phyloP scores from a whole-genome alignment of 2,329 filamentous ascomycete species.

The Raffaelea albimanens region DNA sequence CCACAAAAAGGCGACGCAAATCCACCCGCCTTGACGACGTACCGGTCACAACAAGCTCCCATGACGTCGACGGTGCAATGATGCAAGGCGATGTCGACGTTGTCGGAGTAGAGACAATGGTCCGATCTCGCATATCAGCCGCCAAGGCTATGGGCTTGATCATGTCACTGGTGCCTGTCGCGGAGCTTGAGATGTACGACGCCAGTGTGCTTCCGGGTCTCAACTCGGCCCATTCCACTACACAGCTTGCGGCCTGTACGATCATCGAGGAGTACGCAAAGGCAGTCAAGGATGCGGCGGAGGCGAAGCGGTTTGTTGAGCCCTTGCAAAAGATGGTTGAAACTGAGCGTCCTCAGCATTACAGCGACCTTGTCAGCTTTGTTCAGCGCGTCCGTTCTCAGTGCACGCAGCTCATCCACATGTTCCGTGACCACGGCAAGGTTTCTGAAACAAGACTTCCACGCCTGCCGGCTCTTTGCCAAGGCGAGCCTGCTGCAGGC shows the following conservation, averaged over 20 bases:
- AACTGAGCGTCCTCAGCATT: slow-evolving; percentile 68
- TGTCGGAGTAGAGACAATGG: slow-evolving; percentile 78
- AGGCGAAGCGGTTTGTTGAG: slow-evolving; percentile 50
- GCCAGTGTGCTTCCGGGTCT: slow-evolving; percentile 57
- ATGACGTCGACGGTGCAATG: slow-evolving; percentile 97
- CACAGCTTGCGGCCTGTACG: slow-evolving; percentile 74
- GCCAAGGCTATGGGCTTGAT: slow-evolving; percentile 79
- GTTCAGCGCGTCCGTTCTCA: slow-evolving; percentile 84
- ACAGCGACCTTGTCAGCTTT: slow-evolving; percentile 83
- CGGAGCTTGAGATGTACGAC: slow-evolving; percentile 54
- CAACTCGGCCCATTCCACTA: slow-evolving; percentile 67
- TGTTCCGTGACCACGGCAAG: slow-evolving; percentile 86
- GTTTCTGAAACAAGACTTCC: slow-evolving; percentile 68
- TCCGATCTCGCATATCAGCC: slow-evolving; percentile 81
- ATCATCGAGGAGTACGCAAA: slow-evolving; percentile 84
- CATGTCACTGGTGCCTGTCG: slow-evolving; percentile 65
- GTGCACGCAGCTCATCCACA: slow-evolving; percentile 79
- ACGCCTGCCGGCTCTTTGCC: slow-evolving; percentile 77
- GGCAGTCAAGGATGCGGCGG: slow-evolving; percentile 33
- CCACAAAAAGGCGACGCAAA: slow-evolving; percentile 69
- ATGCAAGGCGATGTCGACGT: slow-evolving; percentile 94
- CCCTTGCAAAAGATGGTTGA: slow-evolving; percentile 70
- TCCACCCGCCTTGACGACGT: slow-evolving; percentile 72
- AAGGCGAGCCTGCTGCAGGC: slow-evolving; percentile 85
- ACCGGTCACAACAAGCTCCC: slow-evolving; percentile 54